These are phyloP conservation scores for Artemisia tridentata DNA, from an alignment of 129 eudicot species.

Conservation along the genomic window DNA sequence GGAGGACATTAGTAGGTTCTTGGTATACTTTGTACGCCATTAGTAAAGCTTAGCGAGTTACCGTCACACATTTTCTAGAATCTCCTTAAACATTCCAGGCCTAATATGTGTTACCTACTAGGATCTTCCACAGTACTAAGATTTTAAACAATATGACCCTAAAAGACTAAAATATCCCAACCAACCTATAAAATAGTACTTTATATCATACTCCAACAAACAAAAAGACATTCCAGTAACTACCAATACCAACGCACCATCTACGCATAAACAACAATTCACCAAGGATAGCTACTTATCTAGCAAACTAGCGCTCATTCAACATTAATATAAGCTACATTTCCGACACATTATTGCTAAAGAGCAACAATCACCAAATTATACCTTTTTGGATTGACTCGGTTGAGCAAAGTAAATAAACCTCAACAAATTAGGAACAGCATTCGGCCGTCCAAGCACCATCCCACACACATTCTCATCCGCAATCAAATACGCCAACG, in stretches of 20 bases:
- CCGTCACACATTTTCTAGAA: not conserved
- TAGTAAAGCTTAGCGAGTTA: not conserved
- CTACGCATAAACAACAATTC: not conserved
- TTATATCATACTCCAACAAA: not conserved
- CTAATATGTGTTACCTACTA: no score
- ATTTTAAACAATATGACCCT: no score
- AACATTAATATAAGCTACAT: not conserved
- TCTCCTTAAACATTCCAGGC: no score
- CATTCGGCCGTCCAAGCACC: constrained; percentile 70
- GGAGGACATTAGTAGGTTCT: not conserved
- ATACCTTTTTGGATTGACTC: constrained; percentile 36
- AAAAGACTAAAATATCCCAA: no score
- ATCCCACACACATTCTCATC: constrained; percentile 66
- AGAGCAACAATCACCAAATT: not conserved
- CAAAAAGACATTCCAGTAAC: not conserved
- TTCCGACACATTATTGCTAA: not conserved
- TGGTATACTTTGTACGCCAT: not conserved
- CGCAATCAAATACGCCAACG: constrained; percentile 86
- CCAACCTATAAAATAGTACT: no score
- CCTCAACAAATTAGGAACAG: constrained; percentile 72
- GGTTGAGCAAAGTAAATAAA: constrained; percentile 91
- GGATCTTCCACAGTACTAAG: no score
- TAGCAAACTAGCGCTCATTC: not conserved
- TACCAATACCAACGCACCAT: not conserved
- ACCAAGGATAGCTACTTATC: not conserved